A percentile compares a stretch with the other conserved stretches of the same genome.
Evolutionary conservation across 129 eudicot species (phyloP).

Genomic region (Calendula officinalis): DNA sequence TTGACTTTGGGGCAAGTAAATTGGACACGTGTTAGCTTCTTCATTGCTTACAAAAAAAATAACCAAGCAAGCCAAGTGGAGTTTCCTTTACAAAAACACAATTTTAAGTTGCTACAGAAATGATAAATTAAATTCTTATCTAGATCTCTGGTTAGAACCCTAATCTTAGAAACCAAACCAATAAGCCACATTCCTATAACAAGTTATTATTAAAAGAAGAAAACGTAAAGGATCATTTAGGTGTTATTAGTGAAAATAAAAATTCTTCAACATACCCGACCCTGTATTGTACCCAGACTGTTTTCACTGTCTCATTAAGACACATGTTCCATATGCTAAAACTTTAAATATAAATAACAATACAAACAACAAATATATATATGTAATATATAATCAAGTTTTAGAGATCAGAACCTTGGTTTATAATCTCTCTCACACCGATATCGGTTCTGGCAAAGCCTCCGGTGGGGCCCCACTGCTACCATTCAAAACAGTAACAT

Average conservation of each 20-base stretch:
- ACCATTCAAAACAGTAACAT: slow-evolving; percentile 75
- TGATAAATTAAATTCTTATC: too few species aligned
- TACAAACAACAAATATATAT: slow-evolving; percentile 10
- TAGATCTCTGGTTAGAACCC: too few species aligned
- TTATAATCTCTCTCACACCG: slow-evolving; percentile 30
- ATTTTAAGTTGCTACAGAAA: too few species aligned
- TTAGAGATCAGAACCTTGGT: slow-evolving; percentile 11
- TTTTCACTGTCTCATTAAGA: slow-evolving; percentile 14
- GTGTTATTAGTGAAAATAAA: background rate
- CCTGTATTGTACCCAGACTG: slow-evolving; percentile 20
- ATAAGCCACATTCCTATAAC: too few species aligned
- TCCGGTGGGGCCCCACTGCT: slow-evolving; percentile 68
- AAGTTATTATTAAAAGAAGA: background rate
- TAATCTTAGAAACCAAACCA: too few species aligned
- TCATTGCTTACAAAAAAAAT: too few species aligned
- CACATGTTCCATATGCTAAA: slow-evolving; percentile 13
- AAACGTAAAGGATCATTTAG: background rate
- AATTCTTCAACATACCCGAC: slow-evolving; percentile 18
- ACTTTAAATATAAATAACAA: background rate
- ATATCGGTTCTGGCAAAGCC: slow-evolving; percentile 55
- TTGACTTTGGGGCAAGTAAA: too few species aligned
- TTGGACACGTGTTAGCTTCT: too few species aligned
- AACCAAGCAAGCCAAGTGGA: too few species aligned
- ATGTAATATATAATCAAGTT: slow-evolving; percentile 11
- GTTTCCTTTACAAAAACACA: too few species aligned